Percentiles rank a stretch among this genome's conserved stretches.
phyloP scores from a whole-genome alignment of 148 eudicot genomes.

The Fagopyrum homotropicum region DNA sequence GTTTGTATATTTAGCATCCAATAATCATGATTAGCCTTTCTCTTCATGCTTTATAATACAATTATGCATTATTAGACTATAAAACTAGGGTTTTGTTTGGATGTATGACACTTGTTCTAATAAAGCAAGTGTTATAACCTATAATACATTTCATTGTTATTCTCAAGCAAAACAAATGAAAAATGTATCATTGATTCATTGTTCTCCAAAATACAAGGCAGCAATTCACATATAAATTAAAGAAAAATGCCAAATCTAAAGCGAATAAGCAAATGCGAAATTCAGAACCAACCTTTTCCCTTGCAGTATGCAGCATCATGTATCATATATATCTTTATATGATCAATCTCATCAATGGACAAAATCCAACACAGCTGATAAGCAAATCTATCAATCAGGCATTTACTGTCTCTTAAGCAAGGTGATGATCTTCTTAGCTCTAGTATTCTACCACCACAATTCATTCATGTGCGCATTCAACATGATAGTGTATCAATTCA shows the following conservation, averaged over 20 bases:
- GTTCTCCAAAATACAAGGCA: not conserved
- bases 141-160: too few species aligned
- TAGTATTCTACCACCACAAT: not conserved
- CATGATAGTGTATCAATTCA: slow-evolving; percentile 15
- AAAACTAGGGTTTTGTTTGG: too few species aligned
- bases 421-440: not conserved
- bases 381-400: not conserved
- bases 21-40: too few species aligned
- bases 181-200: not conserved
- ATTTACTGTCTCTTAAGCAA: not conserved
- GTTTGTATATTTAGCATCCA: too few species aligned
- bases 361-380: not conserved
- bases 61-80: too few species aligned
- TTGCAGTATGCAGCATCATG: too few species aligned
- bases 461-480: not conserved
- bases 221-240: not conserved
- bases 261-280: not conserved
- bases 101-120: too few species aligned
- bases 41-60: too few species aligned
- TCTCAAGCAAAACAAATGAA: too few species aligned
- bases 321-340: too few species aligned
- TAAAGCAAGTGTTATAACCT: too few species aligned
- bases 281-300: not conserved
- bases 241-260: not conserved
- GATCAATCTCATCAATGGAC: too few species aligned